A percentile compares a stretch with the other conserved stretches of the same genome.
These are phyloP conservation scores for Sonneratia caseolaris DNA, from an alignment of 345 rosid genomes.

Conservation along the genomic window DNA sequence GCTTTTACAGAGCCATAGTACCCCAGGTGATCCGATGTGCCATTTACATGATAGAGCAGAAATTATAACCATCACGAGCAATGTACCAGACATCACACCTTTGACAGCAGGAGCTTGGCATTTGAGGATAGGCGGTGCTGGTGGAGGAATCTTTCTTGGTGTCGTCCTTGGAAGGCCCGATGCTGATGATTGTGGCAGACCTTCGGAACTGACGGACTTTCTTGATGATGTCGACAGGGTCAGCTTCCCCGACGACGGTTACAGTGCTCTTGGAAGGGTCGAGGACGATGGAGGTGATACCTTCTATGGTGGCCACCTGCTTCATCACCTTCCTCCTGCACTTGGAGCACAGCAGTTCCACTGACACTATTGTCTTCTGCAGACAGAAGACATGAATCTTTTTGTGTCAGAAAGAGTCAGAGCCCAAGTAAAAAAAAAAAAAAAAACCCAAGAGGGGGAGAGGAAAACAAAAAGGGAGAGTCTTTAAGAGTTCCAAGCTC, in stretches of 20 bases:
- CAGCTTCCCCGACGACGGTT: conserved; percentile 47
- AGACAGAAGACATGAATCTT: neutral
- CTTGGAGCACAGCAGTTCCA: conserved; percentile 43
- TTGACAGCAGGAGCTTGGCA: conserved; percentile 32
- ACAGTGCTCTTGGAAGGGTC: conserved; percentile 39
- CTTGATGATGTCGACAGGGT: conserved; percentile 40
- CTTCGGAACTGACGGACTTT: conserved; percentile 36
- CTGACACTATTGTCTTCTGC: conserved; percentile 52
- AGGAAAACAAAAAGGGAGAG: neutral
- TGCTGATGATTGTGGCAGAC: conserved; percentile 28
- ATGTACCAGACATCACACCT: conserved; percentile 53
- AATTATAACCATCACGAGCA: conserved; percentile 18
- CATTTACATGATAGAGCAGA: conserved; percentile 34
- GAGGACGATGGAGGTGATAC: conserved; percentile 38
- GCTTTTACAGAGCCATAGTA: neutral
- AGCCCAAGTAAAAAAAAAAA: neutral
- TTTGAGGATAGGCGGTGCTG: neutral
- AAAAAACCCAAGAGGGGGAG: neutral
- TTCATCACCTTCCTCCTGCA: conserved; percentile 52
- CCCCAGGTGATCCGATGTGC: neutral
- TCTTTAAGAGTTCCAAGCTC: neutral
- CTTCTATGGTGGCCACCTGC: conserved; percentile 37
- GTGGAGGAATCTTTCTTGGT: conserved; percentile 6
- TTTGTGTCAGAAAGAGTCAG: neutral
- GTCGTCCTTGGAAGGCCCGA: conserved; percentile 33